Conservation (phyloP, 352 stramenopile species). For the Pythium sukuiense region DNA sequence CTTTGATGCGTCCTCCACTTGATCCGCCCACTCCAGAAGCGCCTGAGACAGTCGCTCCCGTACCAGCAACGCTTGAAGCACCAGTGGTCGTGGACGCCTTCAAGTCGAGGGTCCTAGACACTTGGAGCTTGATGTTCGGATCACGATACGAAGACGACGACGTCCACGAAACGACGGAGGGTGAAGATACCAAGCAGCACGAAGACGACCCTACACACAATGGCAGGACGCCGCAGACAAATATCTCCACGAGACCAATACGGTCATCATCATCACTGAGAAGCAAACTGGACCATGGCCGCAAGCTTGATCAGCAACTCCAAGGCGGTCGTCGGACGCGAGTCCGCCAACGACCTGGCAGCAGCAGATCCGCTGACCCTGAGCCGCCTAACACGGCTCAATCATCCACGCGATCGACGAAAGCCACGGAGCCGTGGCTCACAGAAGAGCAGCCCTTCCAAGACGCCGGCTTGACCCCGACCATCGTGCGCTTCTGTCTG, state of each 20-base stretch:
- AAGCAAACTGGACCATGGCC: constrained; percentile 40
- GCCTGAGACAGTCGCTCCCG: background rate
- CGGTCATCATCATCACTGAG: constrained; percentile 17
- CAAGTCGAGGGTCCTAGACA: constrained; percentile 35
- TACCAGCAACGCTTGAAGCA: background rate
- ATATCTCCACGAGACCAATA: background rate
- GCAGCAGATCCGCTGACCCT: background rate
- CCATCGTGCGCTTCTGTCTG: constrained; percentile 49
- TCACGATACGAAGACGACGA: constrained; percentile 51
- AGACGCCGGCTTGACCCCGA: constrained; percentile 42
- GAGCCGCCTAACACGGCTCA: background rate
- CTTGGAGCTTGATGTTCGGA: constrained; percentile 59
- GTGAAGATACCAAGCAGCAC: too few relatives aligned
- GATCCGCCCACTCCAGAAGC: background rate
- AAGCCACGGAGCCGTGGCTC: constrained; percentile 5
- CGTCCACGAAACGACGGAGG: background rate
- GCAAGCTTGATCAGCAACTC: constrained; percentile 49
- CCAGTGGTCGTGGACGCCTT: constrained; percentile 38
- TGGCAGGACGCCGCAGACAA: background rate
- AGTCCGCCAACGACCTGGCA: background rate
- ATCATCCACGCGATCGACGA: background rate
- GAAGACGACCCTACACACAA: too few relatives aligned
- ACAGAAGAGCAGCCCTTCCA: constrained; percentile 35
- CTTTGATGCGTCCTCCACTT: too few relatives aligned
- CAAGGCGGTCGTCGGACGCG: background rate